A percentile compares a stretch with the other conserved stretches of the same genome.
Conservation (phyloP, 2,329 filamentous ascomycete genomes). For the Botrytis pseudocinerea region DNA sequence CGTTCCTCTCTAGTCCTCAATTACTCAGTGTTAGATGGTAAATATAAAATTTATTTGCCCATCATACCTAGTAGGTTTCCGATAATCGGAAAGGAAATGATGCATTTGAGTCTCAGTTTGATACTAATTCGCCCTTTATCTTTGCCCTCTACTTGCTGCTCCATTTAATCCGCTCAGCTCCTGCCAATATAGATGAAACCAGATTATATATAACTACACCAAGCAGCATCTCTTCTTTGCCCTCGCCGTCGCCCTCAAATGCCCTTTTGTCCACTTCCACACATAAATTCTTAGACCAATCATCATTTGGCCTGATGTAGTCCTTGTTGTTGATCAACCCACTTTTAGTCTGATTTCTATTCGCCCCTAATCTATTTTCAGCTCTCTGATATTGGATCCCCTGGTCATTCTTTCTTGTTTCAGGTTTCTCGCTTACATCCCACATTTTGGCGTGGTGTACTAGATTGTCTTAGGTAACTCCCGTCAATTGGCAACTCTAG, state of each 20-base stretch:
- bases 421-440: conserved; percentile 25
- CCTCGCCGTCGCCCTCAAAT: neutral
- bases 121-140: neutral
- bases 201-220: neutral
- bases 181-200: neutral
- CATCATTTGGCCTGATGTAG: neutral
- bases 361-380: conserved; percentile 4
- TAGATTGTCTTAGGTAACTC: conserved; percentile 11
- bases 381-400: neutral
- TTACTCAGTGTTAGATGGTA: neutral
- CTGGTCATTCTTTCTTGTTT: conserved; percentile 14
- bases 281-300: neutral
- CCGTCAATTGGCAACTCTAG: neutral
- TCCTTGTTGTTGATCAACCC: neutral
- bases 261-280: neutral
- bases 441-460: conserved; percentile 17
- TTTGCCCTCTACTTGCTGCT: neutral
- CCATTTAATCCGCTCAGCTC: neutral
- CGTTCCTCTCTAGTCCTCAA: accelerated
- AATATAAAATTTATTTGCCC: neutral
- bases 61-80: neutral
- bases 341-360: neutral
- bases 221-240: neutral
- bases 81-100: neutral
- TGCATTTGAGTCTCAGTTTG: neutral